Conservation (phyloP, 345 rosid genomes). For the Salix arbutifolia region DNA sequence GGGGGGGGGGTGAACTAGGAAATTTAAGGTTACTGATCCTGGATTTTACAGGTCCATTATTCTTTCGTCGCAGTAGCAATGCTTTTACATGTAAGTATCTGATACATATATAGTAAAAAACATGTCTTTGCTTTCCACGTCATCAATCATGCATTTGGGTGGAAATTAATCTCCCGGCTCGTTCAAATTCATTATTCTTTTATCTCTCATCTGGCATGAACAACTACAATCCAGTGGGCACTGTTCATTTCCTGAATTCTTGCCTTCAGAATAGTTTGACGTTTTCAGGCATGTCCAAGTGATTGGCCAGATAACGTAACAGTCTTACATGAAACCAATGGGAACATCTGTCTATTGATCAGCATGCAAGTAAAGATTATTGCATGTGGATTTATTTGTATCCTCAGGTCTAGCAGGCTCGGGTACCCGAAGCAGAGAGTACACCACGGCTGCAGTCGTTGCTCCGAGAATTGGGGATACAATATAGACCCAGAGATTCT, state of each 20-base stretch:
- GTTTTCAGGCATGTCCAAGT: too few relatives aligned
- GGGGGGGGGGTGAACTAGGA: not conserved
- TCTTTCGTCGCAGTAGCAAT: not conserved
- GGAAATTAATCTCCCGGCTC: too few relatives aligned
- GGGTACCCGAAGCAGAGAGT: conserved; percentile 30
- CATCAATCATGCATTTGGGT: too few relatives aligned
- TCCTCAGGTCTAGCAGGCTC: conserved; percentile 23
- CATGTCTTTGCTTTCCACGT: too few relatives aligned
- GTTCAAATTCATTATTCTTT: too few relatives aligned
- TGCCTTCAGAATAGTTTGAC: too few relatives aligned
- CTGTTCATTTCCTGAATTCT: too few relatives aligned
- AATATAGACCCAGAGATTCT: conserved; percentile 43
- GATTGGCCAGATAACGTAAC: too few relatives aligned
- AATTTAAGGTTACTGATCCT: not conserved
- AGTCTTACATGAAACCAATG: not conserved
- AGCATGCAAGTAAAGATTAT: conserved; percentile 19
- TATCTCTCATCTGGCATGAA: too few relatives aligned
- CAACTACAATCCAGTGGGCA: too few relatives aligned
- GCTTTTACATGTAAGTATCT: not conserved
- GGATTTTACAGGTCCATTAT: not conserved
- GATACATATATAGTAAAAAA: too few relatives aligned
- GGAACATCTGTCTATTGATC: conserved; percentile 21
- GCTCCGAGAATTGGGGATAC: conserved; percentile 45
- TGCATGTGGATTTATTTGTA: conserved; percentile 12
- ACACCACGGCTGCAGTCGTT: conserved; percentile 26